Evolutionary conservation across 2,329 filamentous ascomycete species (phyloP), one percentile per base, ranked within the genome.

Genomic region (Colletotrichum agaves): DNA sequence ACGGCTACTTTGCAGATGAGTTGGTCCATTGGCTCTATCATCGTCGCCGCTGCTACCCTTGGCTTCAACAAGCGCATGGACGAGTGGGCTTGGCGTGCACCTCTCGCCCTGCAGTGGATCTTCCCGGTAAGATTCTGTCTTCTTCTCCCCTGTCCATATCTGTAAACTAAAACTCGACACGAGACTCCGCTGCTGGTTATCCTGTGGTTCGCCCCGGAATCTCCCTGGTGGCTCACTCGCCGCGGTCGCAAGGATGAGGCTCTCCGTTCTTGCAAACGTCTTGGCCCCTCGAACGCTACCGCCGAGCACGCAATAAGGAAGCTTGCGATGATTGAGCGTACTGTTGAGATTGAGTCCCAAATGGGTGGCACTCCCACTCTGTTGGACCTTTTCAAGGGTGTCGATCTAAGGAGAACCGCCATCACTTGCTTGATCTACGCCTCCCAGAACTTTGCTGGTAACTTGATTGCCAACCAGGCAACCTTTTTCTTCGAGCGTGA

Each of bases 1-100:
- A 89, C 87, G 2, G 84, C 86, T 72, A 89, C 86, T 79, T 72
- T 89, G 75, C 87, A 90, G 74, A 89, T 90, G 87, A 86, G 85
- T 78, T 90, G 87, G 87, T 84, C 86, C 4, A 85, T 90, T 71
- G 87, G 87, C 13, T 77, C 79, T 19, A 89, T 90, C 73, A 87
- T 90, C 46, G 87, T 89, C 39, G 83, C 81, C 23, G 87, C 76
- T 50, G 82, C 85, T 61, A 85, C 84, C 19, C 88, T 84, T 73
- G 73, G 76, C 59, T 88, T 85, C 80, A 83, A 87, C 70, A 74
- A 72, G 44, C 72, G 71, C 23, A 0, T 50, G 4, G 71, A 75
- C 73, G 72, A 81, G 76, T 75, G 63, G 77, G 64, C 71, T 70
- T 70, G 63, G 70, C 82, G 84, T 68, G 75, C 86, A 31, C 85